phyloP scores from a whole-genome alignment of 768 basidiomycete species.

The Leccinum boreale region DNA sequence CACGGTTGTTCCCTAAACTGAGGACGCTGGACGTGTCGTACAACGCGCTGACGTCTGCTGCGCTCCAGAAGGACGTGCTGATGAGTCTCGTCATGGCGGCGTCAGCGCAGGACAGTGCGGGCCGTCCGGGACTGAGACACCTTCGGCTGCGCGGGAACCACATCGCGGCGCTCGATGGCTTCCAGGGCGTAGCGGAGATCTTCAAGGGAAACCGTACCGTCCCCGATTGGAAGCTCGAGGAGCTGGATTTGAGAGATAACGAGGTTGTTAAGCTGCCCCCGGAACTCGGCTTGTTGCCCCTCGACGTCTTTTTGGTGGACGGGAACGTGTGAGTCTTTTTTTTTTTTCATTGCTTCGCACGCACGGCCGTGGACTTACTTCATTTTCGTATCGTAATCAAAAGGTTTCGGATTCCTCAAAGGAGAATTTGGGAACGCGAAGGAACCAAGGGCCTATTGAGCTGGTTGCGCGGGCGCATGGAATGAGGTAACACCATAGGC shows the following conservation, averaged over 20 bases:
- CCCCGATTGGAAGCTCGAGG: constrained; percentile 73
- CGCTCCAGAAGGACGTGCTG: constrained; percentile 48
- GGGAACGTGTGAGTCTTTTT: constrained; percentile 68
- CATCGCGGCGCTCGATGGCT: constrained; percentile 58
- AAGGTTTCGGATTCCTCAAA: constrained; percentile 78
- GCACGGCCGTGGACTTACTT: no score
- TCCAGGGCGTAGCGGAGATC: constrained; percentile 55
- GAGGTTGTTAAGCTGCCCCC: constrained; percentile 68
- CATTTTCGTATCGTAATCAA: background rate
- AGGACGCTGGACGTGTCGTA: constrained; percentile 72
- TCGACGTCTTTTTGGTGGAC: constrained; percentile 82
- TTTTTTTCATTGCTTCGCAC: background rate
- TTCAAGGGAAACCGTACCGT: constrained; percentile 66
- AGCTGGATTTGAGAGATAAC: constrained; percentile 80
- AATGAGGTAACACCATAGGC: constrained; percentile 32
- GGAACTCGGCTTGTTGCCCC: constrained; percentile 68
- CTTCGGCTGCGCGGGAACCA: constrained; percentile 69
- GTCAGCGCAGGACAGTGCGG: constrained; percentile 23
- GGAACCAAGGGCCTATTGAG: constrained; percentile 78
- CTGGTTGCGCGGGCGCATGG: constrained; percentile 75
- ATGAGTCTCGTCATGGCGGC: constrained; percentile 50
- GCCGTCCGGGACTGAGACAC: constrained; percentile 57
- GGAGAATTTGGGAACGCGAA: constrained; percentile 83
- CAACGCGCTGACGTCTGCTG: constrained; percentile 57
- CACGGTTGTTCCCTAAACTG: constrained; percentile 67